A percentile compares a stretch with the other conserved stretches of the same genome.
Conservation (phyloP, 1,139 yeast species). For the Yarrowia galli region DNA sequence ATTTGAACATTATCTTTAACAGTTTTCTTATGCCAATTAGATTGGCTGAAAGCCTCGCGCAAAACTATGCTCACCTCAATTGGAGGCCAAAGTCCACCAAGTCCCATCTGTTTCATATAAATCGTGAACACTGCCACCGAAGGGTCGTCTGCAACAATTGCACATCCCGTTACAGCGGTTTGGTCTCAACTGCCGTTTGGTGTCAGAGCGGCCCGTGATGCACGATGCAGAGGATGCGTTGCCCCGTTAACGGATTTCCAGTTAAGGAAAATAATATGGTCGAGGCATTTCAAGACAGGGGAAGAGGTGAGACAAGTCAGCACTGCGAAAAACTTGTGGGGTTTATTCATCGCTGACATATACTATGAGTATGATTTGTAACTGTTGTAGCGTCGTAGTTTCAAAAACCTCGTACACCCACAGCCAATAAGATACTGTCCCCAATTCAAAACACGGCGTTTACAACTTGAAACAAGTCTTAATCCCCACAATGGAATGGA, state of each 20-base stretch:
- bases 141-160: too few relatives aligned
- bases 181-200: conserved; percentile 9
- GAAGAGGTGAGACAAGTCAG: neutral
- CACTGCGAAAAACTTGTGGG: neutral
- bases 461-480: neutral
- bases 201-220: conserved; percentile 19
- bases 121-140: too few relatives aligned
- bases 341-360: neutral
- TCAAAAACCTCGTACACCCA: neutral
- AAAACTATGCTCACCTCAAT: too few relatives aligned
- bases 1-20: too few relatives aligned
- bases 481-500: neutral
- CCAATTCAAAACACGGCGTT: neutral
- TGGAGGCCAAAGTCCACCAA: too few relatives aligned
- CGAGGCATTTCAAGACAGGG: conserved; percentile 4
- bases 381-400: neutral
- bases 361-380: too few relatives aligned
- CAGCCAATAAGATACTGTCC: neutral
- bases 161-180: neutral
- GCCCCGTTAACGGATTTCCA: conserved; percentile 8
- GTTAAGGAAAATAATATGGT: neutral
- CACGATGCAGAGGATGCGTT: conserved; percentile 1
- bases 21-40: too few relatives aligned
- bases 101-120: too few relatives aligned
- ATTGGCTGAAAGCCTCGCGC: too few relatives aligned